Evolutionary conservation across 495 filamentous ascomycete genomes (phyloP), one percentile per base, ranked within the genome.

Genomic region (Tuber microsphaerosporum): DNA sequence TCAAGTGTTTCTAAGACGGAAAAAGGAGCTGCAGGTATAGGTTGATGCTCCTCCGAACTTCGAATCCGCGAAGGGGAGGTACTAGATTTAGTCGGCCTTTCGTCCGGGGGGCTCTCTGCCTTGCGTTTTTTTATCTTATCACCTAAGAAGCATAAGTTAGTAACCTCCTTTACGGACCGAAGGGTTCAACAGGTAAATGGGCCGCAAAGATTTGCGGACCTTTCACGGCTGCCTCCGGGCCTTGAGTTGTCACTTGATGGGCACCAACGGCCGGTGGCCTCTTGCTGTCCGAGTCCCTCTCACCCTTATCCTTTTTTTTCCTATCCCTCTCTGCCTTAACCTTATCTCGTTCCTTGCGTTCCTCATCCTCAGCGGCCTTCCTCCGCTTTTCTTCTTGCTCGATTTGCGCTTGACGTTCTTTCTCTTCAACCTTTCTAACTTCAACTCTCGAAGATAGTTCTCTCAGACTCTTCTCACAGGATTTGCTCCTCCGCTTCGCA

Each of bases 1-100:
- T 94, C 94, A 80, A 99, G 97, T 2, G 92, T 91, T 80, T 96
- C 80, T 86, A 75, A 84, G 90, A 79, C 89, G 86, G 74, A 93
- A 90, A 42, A 92, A 89, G 92, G 88, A 34, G 92, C 90, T 19
- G 90, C 90, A 1, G 93, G 92, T n/a, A 91, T 88, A 8, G 91
- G 92, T 83, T 93, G 94, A 81, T 92, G 91, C 84, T 86, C 87
- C 68, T 83, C 81, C 6, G 86, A 85, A 14, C 85, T 85, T 78
- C 84, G 86, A 5, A 85, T 86, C 69, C 85, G 85, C 31, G 87
- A 91, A 46, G 88, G 87, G 8, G 93, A 94, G 51, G 89, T 90
- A 81, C 89, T 91, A 1, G 56, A 65, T 19, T 65, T 65, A 34
- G 86, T 89, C 19, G 89, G 89, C 43, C 88, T 88, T 69, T 86